These are phyloP conservation scores for Chrysosporium keratinophilum DNA, from an alignment of 2,329 filamentous ascomycete species.

Conservation along the genomic window DNA sequence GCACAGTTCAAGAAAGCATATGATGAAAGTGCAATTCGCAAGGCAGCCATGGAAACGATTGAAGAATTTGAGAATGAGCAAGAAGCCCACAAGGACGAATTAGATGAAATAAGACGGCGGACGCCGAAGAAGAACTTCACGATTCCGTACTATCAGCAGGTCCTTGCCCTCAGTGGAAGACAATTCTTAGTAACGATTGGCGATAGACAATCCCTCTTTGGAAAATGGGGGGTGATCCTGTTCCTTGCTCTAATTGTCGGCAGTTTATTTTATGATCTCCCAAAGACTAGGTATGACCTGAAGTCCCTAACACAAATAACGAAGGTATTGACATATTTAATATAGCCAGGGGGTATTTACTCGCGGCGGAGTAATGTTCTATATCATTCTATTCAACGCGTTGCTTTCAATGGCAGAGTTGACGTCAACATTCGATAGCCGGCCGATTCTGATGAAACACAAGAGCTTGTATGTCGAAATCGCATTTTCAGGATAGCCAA, in stretches of 20 bases:
- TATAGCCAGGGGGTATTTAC: slow-evolving; percentile 47
- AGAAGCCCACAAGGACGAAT: slow-evolving; percentile 33
- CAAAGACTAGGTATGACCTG: slow-evolving; percentile 33
- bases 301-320: not conserved
- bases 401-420: slow-evolving; percentile 52
- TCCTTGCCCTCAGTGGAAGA: slow-evolving; percentile 45
- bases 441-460: slow-evolving; percentile 59
- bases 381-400: slow-evolving; percentile 53
- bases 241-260: slow-evolving; percentile 40
- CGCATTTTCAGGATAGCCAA: not conserved
- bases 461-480: slow-evolving; percentile 47
- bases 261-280: slow-evolving; percentile 46
- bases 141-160: slow-evolving; percentile 42
- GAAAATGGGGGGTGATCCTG: slow-evolving; percentile 42
- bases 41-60: slow-evolving; percentile 40
- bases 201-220: slow-evolving; percentile 42
- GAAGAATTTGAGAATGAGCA: slow-evolving; percentile 44
- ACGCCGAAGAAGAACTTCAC: slow-evolving; percentile 44
- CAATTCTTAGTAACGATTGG: slow-evolving; percentile 46
- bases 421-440: slow-evolving; percentile 50
- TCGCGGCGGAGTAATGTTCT: slow-evolving; percentile 52
- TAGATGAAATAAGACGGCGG: slow-evolving; percentile 31
- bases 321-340: not conserved
- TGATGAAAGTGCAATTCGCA: slow-evolving; percentile 38
- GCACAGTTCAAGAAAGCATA: slow-evolving; percentile 47